Percentiles rank a stretch among this genome's conserved stretches.
These are phyloP conservation scores for Backusella tarrabulga DNA, from an alignment of 192 early-diverging fungal species.

Conservation along the genomic window DNA sequence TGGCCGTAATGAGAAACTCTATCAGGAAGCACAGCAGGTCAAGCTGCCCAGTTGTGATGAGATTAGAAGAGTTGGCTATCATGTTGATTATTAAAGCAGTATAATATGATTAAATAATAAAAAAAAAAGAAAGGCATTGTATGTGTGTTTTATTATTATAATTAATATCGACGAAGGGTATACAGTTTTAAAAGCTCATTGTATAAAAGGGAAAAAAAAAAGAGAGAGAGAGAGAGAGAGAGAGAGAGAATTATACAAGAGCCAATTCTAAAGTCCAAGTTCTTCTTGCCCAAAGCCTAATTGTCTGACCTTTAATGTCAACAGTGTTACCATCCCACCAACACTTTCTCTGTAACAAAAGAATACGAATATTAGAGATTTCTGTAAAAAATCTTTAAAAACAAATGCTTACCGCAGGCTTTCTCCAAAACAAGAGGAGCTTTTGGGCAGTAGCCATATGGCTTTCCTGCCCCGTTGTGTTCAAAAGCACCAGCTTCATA, in stretches of 20 bases:
- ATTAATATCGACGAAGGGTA: neutral
- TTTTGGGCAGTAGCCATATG: constrained; percentile 76
- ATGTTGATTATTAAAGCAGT: constrained; percentile 12
- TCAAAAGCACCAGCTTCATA: constrained; percentile 65
- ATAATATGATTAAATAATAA: neutral
- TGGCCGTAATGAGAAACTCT: constrained; percentile 55
- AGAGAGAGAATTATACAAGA: constrained; percentile 33
- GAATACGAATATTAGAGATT: neutral
- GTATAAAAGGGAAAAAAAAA: neutral
- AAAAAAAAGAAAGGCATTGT: neutral
- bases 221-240: neutral
- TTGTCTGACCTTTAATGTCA: constrained; percentile 46
- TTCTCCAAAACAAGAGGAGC: constrained; percentile 76
- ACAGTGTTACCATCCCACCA: constrained; percentile 82
- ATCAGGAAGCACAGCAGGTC: constrained; percentile 65
- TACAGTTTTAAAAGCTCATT: neutral
- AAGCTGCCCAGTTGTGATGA: constrained; percentile 69
- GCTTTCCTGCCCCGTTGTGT: constrained; percentile 63
- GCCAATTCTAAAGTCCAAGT: constrained; percentile 81
- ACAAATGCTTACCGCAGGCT: constrained; percentile 63
- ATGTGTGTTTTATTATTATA: neutral
- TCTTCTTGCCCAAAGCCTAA: constrained; percentile 74
- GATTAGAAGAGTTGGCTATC: constrained; percentile 50
- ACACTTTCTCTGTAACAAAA: constrained; percentile 62
- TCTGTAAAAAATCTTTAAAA: neutral